Percentiles rank a stretch among this genome's conserved stretches.
phyloP scores from a whole-genome alignment of 116 monocot species.

The Thalassia testudinum region DNA sequence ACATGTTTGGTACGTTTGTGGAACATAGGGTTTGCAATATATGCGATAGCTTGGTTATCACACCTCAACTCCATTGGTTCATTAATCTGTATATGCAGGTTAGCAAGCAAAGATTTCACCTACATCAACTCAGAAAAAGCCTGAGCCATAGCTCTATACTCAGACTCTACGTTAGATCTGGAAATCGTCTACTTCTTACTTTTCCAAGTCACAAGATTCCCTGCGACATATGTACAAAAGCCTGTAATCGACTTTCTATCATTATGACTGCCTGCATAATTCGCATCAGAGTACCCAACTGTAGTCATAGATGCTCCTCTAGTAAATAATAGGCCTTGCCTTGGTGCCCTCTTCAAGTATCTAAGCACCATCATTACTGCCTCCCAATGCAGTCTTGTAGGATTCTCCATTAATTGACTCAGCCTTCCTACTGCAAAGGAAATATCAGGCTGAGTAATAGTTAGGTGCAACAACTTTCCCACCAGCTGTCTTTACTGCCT shows the following conservation, averaged over 20 bases:
- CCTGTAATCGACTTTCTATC: background rate
- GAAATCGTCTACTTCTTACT: constrained; percentile 10
- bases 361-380: constrained; percentile 3
- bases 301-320: background rate
- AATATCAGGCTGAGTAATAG: constrained; percentile 10
- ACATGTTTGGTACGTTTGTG: too few relatives aligned
- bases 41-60: constrained; percentile 5
- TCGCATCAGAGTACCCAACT: constrained; percentile 4
- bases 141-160: constrained; percentile 9
- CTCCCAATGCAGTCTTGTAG: background rate
- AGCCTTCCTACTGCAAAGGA: constrained; percentile 3
- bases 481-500: constrained; percentile 1
- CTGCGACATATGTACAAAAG: constrained; percentile 1
- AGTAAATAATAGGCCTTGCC: too few relatives aligned
- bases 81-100: background rate
- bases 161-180: constrained; percentile 5
- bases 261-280: constrained; percentile 4
- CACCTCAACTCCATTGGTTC: constrained; percentile 2
- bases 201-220: constrained; percentile 9
- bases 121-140: constrained; percentile 2
- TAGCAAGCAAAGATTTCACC: background rate
- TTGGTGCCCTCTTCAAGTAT: constrained; percentile 3
- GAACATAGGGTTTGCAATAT: background rate
- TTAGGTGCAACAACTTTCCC: background rate
- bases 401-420: constrained; percentile 9